Evolutionary conservation across 352 stramenopile genomes (phyloP).

Genomic region (Synura sp.): DNA sequence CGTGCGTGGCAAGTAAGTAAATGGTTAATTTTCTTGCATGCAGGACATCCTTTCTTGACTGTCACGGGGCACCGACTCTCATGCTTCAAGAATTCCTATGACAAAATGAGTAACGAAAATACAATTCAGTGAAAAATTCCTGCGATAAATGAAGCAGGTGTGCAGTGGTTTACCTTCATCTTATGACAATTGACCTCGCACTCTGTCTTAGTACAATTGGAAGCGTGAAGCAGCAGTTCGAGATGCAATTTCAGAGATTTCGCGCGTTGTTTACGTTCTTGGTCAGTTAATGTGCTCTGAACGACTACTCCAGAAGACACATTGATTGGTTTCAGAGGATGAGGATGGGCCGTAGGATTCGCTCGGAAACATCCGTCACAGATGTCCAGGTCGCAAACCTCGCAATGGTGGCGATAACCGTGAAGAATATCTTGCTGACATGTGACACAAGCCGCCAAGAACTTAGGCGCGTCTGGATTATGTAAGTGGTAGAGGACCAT

Average conservation of each 20-base stretch:
- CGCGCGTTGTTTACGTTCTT: slow-evolving; percentile 80
- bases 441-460: slow-evolving; percentile 89
- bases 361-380: slow-evolving; percentile 87
- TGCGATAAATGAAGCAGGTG: slow-evolving; percentile 72
- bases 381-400: slow-evolving; percentile 89
- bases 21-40: slow-evolving; percentile 74
- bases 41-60: slow-evolving; percentile 65
- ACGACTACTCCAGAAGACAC: slow-evolving; percentile 47
- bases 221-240: slow-evolving; percentile 64
- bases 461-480: slow-evolving; percentile 91
- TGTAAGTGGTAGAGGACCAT: slow-evolving; percentile 80
- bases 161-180: slow-evolving; percentile 58
- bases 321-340: slow-evolving; percentile 83
- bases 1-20: slow-evolving; percentile 72
- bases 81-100: slow-evolving; percentile 75
- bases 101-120: slow-evolving; percentile 74
- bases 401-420: slow-evolving; percentile 88
- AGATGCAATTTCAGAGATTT: slow-evolving; percentile 77
- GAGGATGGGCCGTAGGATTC: slow-evolving; percentile 74
- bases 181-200: slow-evolving; percentile 1
- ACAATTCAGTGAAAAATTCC: slow-evolving; percentile 67
- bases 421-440: slow-evolving; percentile 89
- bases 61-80: slow-evolving; percentile 71
- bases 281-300: slow-evolving; percentile 63
- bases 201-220: neutral